Evolutionary conservation across 805 yeast genomes (phyloP).

Genomic region (Yarrowia alimentaria): DNA sequence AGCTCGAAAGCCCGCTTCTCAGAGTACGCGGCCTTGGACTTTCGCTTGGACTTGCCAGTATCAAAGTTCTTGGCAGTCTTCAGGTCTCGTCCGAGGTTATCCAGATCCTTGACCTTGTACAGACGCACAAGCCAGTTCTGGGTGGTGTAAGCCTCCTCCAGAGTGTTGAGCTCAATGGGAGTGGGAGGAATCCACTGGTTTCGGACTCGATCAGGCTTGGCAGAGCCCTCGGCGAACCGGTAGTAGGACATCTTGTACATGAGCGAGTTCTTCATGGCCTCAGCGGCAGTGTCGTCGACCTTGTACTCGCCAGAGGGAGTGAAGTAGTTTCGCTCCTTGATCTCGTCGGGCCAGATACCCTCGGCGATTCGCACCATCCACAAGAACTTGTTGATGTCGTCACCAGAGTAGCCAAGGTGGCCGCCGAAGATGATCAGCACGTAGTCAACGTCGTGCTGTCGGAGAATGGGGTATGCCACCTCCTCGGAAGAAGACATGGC

Average conservation of each 20-base stretch:
- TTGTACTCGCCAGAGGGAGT: slow-evolving; percentile 83
- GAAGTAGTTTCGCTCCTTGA: slow-evolving; percentile 80
- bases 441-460: slow-evolving; percentile 92
- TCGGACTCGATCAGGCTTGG: slow-evolving; percentile 82
- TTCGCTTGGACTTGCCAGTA: slow-evolving; percentile 30
- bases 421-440: slow-evolving; percentile 94
- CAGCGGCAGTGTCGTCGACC: slow-evolving; percentile 77
- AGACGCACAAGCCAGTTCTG: slow-evolving; percentile 97
- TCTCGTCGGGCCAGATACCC: slow-evolving; percentile 99
- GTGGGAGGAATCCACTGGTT: slow-evolving; percentile 64
- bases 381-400: slow-evolving; percentile 90
- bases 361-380: slow-evolving; percentile 99
- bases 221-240: slow-evolving; percentile 68
- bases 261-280: slow-evolving; percentile 82
- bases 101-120: slow-evolving; percentile 85
- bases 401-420: slow-evolving; percentile 87
- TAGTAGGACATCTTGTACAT: slow-evolving; percentile 95
- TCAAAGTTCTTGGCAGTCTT: slow-evolving; percentile 31
- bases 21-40: slow-evolving; percentile 29
- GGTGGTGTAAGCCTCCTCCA: slow-evolving; percentile 92
- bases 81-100: slow-evolving; percentile 75
- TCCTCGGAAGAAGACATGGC: slow-evolving; percentile 93
- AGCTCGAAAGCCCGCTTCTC: slow-evolving; percentile 22
- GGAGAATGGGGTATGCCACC: slow-evolving; percentile 80
- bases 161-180: slow-evolving; percentile 60